These are phyloP conservation scores for Kurtzmaniella quercitrusa DNA, from an alignment of 1,139 yeast species.

Conservation along the genomic window DNA sequence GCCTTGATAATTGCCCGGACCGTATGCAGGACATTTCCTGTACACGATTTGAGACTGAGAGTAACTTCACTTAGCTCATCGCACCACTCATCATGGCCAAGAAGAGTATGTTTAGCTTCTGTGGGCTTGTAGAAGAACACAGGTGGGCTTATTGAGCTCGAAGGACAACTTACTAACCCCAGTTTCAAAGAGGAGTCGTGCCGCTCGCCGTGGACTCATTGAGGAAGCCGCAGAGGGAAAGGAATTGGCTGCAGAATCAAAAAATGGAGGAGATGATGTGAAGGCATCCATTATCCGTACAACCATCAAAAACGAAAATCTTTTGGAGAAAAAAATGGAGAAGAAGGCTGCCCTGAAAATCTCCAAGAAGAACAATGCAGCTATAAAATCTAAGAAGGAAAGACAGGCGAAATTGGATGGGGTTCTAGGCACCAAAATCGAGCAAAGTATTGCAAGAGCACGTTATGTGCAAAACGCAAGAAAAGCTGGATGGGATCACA, in stretches of 20 bases:
- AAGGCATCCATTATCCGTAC: conserved; percentile 64
- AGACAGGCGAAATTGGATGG: conserved; percentile 53
- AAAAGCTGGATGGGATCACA: conserved; percentile 70
- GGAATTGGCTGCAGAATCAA: conserved; percentile 48
- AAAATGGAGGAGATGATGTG: conserved; percentile 54
- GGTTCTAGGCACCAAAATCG: conserved; percentile 55
- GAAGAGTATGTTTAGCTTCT: conserved; percentile 21
- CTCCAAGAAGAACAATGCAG: conserved; percentile 29
- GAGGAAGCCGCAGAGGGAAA: conserved; percentile 34
- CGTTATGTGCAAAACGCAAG: conserved; percentile 57
- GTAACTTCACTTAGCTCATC: not conserved
- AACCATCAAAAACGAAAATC: conserved; percentile 62
- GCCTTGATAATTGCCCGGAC: too few species aligned
- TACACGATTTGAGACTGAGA: not conserved
- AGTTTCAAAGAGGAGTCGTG: conserved; percentile 70
- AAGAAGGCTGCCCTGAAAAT: conserved; percentile 18
- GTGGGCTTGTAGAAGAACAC: not conserved
- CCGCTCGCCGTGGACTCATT: conserved; percentile 64
- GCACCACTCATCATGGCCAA: conserved; percentile 19
- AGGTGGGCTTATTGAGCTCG: not conserved
- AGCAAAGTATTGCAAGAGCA: conserved; percentile 60
- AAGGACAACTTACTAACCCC: conserved; percentile 15
- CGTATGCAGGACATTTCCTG: not conserved
- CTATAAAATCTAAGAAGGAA: conserved; percentile 38
- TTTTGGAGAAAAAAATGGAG: conserved; percentile 53